A percentile compares a stretch with the other conserved stretches of the same genome.
phyloP scores from a whole-genome alignment of 768 basidiomycete species.

The Lactifluus rugatus region DNA sequence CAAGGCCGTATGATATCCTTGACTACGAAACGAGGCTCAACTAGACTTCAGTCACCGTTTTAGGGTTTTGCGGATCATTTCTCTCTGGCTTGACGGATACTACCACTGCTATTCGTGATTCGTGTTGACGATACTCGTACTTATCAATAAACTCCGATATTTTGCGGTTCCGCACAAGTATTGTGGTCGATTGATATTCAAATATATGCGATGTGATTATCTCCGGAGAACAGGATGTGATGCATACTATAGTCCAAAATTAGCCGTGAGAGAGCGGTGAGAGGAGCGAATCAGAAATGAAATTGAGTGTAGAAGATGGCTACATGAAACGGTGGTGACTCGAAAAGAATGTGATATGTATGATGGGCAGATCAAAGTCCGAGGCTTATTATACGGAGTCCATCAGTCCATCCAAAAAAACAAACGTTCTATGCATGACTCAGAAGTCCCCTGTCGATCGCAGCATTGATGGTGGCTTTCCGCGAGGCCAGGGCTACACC shows the following conservation, averaged over 20 bases:
- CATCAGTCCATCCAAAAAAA: not conserved
- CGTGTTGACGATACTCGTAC: too few species aligned
- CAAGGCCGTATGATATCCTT: too few species aligned
- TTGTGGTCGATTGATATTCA: slow-evolving; percentile 7
- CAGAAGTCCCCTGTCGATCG: slow-evolving; percentile 64
- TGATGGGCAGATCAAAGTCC: slow-evolving; percentile 3
- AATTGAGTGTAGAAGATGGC: not conserved
- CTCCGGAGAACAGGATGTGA: slow-evolving; percentile 15
- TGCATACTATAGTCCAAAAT: slow-evolving; percentile 15
- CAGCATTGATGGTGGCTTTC: slow-evolving; percentile 65
- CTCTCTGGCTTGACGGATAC: too few species aligned
- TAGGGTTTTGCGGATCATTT: too few species aligned
- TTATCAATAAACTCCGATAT: too few species aligned
- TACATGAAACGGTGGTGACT: not conserved
- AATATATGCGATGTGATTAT: slow-evolving; percentile 15
- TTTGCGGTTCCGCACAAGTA: too few species aligned
- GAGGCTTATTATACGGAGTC: slow-evolving; percentile 13
- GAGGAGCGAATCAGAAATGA: not conserved
- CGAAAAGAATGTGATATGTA: not conserved
- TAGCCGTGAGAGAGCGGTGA: slow-evolving; percentile 2
- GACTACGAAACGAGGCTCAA: too few species aligned
- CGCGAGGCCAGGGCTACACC: slow-evolving; percentile 65
- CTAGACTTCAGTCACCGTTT: too few species aligned
- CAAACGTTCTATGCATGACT: slow-evolving; percentile 21
- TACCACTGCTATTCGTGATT: too few species aligned